These are phyloP conservation scores for Alternaria sp. DNA, from an alignment of 2,329 filamentous ascomycete genomes.

Conservation along the genomic window DNA sequence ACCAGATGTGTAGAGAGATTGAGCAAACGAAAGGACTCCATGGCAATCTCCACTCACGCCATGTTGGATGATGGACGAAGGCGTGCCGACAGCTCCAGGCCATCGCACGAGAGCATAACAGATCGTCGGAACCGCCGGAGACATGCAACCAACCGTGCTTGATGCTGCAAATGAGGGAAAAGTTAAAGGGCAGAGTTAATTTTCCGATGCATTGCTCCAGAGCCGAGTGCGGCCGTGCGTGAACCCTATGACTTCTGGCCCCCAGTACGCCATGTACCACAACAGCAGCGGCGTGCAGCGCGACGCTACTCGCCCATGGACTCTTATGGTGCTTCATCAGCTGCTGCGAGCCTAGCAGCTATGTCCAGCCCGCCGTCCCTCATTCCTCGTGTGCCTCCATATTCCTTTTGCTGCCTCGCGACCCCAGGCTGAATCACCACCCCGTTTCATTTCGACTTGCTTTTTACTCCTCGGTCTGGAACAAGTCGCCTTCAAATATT, in stretches of 20 bases:
- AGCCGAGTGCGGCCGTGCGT: background rate
- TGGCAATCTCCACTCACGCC: constrained; percentile 10
- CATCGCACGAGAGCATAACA: constrained; percentile 6
- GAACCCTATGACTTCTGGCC: constrained; percentile 20
- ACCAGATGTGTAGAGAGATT: constrained; percentile 5
- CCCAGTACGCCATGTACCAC: constrained; percentile 26
- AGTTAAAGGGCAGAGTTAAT: constrained; percentile 3
- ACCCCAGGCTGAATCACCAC: constrained; percentile 4
- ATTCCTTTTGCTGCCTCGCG: constrained; percentile 9
- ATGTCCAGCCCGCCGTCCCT: constrained; percentile 16
- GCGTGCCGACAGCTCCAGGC: background rate
- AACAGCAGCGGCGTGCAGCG: constrained; percentile 22
- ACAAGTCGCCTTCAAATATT: background rate
- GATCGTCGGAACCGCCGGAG: constrained; percentile 17
- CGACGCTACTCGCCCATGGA: constrained; percentile 10
- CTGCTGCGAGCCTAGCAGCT: constrained; percentile 13
- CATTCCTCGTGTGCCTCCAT: constrained; percentile 11
- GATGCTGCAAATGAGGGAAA: constrained; percentile 1
- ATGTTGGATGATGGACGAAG: constrained; percentile 2
- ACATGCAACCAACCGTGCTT: constrained; percentile 2
- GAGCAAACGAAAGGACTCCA: constrained; percentile 15
- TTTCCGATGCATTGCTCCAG: constrained; percentile 12
- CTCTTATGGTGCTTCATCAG: constrained; percentile 26
- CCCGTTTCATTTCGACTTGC: background rate
- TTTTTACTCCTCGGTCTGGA: constrained; percentile 1